Evolutionary conservation across 176 grass and related monocot genomes (phyloP).

Genomic region (Zea luxurians): DNA sequence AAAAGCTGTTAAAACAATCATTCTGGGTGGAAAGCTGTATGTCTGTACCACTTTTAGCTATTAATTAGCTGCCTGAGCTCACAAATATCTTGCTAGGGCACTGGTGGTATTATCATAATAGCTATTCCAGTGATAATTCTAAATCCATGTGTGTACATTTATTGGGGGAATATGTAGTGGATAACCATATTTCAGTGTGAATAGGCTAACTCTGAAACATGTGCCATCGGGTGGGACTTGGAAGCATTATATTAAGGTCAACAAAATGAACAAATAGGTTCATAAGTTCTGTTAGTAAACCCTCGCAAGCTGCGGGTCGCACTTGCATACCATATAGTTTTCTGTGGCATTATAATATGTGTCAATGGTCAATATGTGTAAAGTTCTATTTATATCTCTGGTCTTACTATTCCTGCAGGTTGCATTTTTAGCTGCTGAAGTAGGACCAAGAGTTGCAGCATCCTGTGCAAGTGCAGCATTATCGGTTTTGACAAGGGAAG

Average conservation of each 20-base stretch:
- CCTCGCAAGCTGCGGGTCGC: conserved; percentile 8
- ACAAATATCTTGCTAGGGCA: conserved; percentile 15
- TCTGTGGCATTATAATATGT: conserved; percentile 25
- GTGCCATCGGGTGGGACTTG: background rate
- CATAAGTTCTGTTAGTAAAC: background rate
- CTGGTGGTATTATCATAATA: background rate
- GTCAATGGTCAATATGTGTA: conserved; percentile 35
- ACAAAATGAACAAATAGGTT: background rate
- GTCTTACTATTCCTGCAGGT: conserved; percentile 57
- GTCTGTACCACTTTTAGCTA: background rate
- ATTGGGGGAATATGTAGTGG: conserved; percentile 23
- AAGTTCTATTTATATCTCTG: conserved; percentile 37
- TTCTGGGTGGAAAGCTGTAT: conserved; percentile 14
- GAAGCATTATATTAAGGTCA: conserved; percentile 19
- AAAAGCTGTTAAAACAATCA: conserved; percentile 24
- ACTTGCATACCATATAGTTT: background rate
- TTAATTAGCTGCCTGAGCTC: conserved; percentile 6
- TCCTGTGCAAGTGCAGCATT: conserved; percentile 87
- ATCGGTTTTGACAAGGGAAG: conserved; percentile 73
- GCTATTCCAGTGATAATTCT: background rate
- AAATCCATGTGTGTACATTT: conserved; percentile 16
- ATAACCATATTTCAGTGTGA: background rate
- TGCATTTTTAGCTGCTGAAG: conserved; percentile 82
- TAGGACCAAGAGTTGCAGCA: conserved; percentile 97
- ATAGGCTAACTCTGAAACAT: background rate